Conservation (phyloP, 2,329 filamentous ascomycete species). For the Sporothrix globosa region DNA sequence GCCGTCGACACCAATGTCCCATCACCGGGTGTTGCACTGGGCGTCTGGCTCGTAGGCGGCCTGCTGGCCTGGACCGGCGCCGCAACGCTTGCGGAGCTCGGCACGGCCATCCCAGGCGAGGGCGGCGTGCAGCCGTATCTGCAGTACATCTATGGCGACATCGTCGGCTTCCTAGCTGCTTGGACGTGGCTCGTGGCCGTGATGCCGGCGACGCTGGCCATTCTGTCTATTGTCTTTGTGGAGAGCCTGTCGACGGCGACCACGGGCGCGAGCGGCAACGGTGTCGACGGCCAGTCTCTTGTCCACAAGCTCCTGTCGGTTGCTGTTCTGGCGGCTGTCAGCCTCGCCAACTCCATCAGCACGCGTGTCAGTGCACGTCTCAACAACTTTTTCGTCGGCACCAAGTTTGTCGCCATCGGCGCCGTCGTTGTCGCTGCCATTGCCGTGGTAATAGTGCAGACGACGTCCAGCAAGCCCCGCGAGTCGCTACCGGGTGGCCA, state of each 20-base stretch:
- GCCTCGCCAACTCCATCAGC: slow-evolving; percentile 59
- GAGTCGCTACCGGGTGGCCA: slow-evolving; percentile 48
- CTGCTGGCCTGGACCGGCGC: slow-evolving; percentile 67
- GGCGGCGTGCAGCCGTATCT: slow-evolving; percentile 67
- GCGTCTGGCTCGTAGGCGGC: slow-evolving; percentile 66
- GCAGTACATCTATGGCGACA: slow-evolving; percentile 62
- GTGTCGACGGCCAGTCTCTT: slow-evolving; percentile 39
- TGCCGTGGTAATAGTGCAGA: slow-evolving; percentile 51
- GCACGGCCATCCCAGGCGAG: slow-evolving; percentile 65
- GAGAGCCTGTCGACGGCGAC: slow-evolving; percentile 51
- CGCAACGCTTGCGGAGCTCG: slow-evolving; percentile 64
- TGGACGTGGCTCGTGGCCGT: slow-evolving; percentile 69
- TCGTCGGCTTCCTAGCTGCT: slow-evolving; percentile 64
- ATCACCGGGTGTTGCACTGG: slow-evolving; percentile 60
- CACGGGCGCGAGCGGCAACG: slow-evolving; percentile 21
- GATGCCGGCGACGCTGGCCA: slow-evolving; percentile 66
- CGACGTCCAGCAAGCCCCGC: slow-evolving; percentile 40
- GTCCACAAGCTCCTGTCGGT: slow-evolving; percentile 57
- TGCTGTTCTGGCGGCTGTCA: slow-evolving; percentile 51
- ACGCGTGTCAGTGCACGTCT: slow-evolving; percentile 59
- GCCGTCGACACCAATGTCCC: slow-evolving; percentile 67
- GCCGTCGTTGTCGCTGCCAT: slow-evolving; percentile 55
- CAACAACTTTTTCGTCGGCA: slow-evolving; percentile 59
- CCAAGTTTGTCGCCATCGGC: slow-evolving; percentile 56
- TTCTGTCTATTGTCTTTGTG: slow-evolving; percentile 66